Percentiles rank a stretch among this genome's conserved stretches.
phyloP scores from a whole-genome alignment of 352 stramenopile genomes.

The Phytophthora hybrid region DNA sequence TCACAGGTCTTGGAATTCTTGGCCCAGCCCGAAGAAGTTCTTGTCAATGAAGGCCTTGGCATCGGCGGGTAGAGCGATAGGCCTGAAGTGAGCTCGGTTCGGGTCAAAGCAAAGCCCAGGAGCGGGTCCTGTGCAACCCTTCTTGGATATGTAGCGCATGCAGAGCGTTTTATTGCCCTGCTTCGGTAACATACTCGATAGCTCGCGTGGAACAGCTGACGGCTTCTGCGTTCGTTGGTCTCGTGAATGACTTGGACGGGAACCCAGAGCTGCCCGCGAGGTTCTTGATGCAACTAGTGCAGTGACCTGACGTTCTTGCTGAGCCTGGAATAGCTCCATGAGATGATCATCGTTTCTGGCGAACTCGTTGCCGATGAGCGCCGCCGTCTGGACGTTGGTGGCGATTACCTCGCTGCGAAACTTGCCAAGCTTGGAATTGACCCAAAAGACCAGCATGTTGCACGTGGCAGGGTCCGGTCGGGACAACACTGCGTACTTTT shows the following conservation, averaged over 20 bases:
- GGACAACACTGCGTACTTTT: no score
- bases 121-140: background rate
- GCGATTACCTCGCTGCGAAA: slow-evolving; percentile 10
- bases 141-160: slow-evolving; percentile 4
- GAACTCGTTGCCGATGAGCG: background rate
- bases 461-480: background rate
- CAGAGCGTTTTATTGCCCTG: slow-evolving; percentile 3
- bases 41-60: slow-evolving; percentile 4
- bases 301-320: background rate
- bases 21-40: background rate
- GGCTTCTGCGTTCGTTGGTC: background rate
- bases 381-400: background rate
- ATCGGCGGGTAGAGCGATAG: background rate
- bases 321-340: slow-evolving; percentile 1
- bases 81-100: slow-evolving; percentile 10
- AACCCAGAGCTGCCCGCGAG: no score
- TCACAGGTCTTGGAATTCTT: slow-evolving; percentile 11
- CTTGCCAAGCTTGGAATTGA: slow-evolving; percentile 11
- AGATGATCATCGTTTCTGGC: slow-evolving; percentile 8
- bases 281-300: no score
- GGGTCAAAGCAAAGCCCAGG: slow-evolving; percentile 1
- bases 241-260: no score
- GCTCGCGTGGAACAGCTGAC: background rate
- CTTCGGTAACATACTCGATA: background rate
- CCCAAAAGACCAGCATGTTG: slow-evolving; percentile 10